phyloP scores from a whole-genome alignment of 2,329 filamentous ascomycete species.

The Ophiocordyceps robertsii region DNA sequence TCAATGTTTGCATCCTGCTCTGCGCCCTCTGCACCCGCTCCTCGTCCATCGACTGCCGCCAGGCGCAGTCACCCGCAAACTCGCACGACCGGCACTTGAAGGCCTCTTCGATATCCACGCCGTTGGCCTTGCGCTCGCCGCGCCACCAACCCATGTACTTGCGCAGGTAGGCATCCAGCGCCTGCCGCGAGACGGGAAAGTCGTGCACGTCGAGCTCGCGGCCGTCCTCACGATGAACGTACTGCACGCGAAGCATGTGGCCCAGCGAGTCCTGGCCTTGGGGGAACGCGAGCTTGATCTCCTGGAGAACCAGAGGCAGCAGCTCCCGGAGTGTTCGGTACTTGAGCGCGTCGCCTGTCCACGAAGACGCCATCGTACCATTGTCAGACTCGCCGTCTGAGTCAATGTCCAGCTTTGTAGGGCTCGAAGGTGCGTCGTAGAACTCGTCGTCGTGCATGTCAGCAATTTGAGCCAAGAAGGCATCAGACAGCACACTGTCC shows the following conservation, averaged over 20 bases:
- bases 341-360: slow-evolving; percentile 20
- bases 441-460: slow-evolving; percentile 54
- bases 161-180: slow-evolving; percentile 51
- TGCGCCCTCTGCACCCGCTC: slow-evolving; percentile 23
- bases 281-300: slow-evolving; percentile 39
- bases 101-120: slow-evolving; percentile 71
- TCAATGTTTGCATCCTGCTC: slow-evolving; percentile 6
- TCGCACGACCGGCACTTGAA: slow-evolving; percentile 83
- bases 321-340: slow-evolving; percentile 36
- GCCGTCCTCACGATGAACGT: slow-evolving; percentile 38
- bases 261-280: slow-evolving; percentile 33
- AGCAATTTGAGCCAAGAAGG: slow-evolving; percentile 64
- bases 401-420: slow-evolving; percentile 1
- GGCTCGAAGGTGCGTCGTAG: slow-evolving; percentile 31
- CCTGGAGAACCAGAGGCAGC: slow-evolving; percentile 28
- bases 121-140: slow-evolving; percentile 56
- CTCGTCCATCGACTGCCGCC: slow-evolving; percentile 58
- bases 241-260: slow-evolving; percentile 38
- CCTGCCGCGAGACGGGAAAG: slow-evolving; percentile 51
- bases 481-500: slow-evolving; percentile 57
- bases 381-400: not conserved
- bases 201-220: slow-evolving; percentile 40
- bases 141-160: slow-evolving; percentile 80
- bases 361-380: not conserved
- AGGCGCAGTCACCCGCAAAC: slow-evolving; percentile 65